These are phyloP conservation scores for Gonium pectorale DNA, from an alignment of 139 green algal species.

Conservation along the genomic window DNA sequence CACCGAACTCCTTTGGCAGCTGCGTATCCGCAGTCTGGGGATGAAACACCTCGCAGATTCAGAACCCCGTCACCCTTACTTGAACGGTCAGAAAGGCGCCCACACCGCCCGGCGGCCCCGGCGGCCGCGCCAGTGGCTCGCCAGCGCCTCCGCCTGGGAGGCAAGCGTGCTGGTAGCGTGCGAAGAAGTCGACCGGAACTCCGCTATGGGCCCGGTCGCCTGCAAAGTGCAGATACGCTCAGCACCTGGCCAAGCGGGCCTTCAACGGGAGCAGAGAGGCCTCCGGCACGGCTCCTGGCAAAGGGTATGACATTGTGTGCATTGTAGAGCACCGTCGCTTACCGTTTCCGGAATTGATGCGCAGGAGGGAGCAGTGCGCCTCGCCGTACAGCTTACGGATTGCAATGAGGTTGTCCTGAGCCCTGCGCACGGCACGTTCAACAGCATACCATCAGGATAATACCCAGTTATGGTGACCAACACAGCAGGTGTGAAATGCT, in stretches of 20 bases:
- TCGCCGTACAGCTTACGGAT: slow-evolving; percentile 51
- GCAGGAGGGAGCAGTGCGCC: slow-evolving; percentile 59
- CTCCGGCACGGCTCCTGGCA: background rate
- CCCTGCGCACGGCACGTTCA: slow-evolving; percentile 22
- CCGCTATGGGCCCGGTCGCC: slow-evolving; percentile 31
- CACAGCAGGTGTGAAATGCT: no score
- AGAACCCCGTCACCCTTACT: background rate
- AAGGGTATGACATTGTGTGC: no score
- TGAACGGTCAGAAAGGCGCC: slow-evolving; percentile 49
- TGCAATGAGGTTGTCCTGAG: slow-evolving; percentile 49
- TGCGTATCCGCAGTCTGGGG: no score
- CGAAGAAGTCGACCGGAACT: slow-evolving; percentile 54
- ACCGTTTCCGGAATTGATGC: slow-evolving; percentile 57
- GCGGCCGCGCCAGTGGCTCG: slow-evolving; percentile 52
- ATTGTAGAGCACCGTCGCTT: no score
- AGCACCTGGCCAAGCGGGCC: no score
- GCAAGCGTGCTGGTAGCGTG: slow-evolving; percentile 38
- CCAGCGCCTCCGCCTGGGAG: slow-evolving; percentile 55
- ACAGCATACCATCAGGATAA: background rate
- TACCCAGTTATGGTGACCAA: no score
- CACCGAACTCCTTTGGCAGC: no score
- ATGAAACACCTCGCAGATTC: no score
- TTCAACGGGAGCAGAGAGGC: no score
- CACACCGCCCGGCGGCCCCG: slow-evolving; percentile 50
- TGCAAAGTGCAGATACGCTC: no score